A percentile compares a stretch with the other conserved stretches of the same genome.
Evolutionary conservation across 148 eudicot genomes (phyloP).

Genomic region (Vaccinium macrocarpon): DNA sequence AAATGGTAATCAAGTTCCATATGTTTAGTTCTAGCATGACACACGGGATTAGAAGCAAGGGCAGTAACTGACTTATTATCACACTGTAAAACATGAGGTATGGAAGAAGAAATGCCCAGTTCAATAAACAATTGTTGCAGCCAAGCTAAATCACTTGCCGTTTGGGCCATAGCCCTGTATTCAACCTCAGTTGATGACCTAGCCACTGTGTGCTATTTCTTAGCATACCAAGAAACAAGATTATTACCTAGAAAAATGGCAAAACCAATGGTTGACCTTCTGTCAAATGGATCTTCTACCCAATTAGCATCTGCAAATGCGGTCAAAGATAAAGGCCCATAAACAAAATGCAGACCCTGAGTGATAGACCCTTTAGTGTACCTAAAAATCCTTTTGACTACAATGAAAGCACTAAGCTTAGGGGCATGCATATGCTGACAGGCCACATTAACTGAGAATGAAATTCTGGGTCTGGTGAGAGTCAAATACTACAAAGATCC

Average conservation of each 20-base stretch:
- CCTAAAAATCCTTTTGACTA: background rate
- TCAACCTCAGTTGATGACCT: background rate
- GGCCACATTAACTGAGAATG: background rate
- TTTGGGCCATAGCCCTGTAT: background rate
- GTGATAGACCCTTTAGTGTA: background rate
- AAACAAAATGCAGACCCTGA: background rate
- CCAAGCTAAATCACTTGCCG: background rate
- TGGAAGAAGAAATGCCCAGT: background rate
- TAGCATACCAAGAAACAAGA: background rate
- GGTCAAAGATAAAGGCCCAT: background rate
- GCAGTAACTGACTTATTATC: background rate
- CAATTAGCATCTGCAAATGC: background rate
- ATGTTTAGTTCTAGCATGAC: background rate
- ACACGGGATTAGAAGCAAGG: background rate
- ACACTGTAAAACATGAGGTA: background rate
- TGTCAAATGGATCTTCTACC: background rate
- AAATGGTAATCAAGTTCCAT: background rate
- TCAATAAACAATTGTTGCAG: background rate
- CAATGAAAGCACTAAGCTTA: background rate
- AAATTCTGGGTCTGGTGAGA: background rate
- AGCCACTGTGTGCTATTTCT: background rate
- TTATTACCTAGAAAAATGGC: background rate
- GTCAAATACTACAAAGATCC: background rate
- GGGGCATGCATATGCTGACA: background rate
- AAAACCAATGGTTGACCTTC: background rate